Conservation (phyloP, 805 yeast genomes). For the Kuraishia capsulata region DNA sequence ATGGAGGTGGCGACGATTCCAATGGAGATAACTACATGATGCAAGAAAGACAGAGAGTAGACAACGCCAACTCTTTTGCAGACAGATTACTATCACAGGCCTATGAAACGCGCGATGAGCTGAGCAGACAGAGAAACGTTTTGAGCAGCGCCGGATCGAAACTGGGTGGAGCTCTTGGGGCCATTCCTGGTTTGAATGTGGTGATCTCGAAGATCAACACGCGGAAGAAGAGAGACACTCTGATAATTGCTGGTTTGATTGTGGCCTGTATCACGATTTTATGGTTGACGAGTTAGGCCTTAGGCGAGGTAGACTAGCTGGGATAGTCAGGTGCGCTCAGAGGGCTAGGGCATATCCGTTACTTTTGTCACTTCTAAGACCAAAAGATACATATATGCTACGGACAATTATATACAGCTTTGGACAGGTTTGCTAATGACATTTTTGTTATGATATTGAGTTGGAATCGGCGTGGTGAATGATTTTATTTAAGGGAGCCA, state of each 20-base stretch:
- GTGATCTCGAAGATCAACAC: constrained; percentile 76
- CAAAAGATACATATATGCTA: too few relatives aligned
- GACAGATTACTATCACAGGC: constrained; percentile 81
- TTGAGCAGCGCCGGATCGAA: constrained; percentile 57
- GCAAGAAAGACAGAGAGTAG: constrained; percentile 68
- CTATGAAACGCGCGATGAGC: constrained; percentile 80
- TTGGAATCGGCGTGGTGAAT: too few relatives aligned
- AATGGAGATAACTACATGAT: constrained; percentile 66
- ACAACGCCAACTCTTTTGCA: constrained; percentile 63
- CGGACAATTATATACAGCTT: too few relatives aligned
- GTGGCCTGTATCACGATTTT: constrained; percentile 64
- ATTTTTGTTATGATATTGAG: too few relatives aligned
- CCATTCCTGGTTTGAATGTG: constrained; percentile 77
- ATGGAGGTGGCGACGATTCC: constrained; percentile 8
- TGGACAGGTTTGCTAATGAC: too few relatives aligned
- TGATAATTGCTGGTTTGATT: constrained; percentile 71
- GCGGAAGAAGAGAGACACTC: constrained; percentile 78
- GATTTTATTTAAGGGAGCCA: too few relatives aligned
- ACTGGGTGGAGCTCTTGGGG: constrained; percentile 49
- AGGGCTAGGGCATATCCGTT: too few relatives aligned
- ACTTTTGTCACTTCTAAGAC: too few relatives aligned
- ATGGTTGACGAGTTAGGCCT: constrained; percentile 21
- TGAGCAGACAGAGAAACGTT: constrained; percentile 58
- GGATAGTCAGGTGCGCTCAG: too few relatives aligned
- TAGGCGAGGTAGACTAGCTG: neutral